These are phyloP conservation scores for Mycena olivaceomarginata DNA, from an alignment of 768 basidiomycete genomes.

Conservation along the genomic window DNA sequence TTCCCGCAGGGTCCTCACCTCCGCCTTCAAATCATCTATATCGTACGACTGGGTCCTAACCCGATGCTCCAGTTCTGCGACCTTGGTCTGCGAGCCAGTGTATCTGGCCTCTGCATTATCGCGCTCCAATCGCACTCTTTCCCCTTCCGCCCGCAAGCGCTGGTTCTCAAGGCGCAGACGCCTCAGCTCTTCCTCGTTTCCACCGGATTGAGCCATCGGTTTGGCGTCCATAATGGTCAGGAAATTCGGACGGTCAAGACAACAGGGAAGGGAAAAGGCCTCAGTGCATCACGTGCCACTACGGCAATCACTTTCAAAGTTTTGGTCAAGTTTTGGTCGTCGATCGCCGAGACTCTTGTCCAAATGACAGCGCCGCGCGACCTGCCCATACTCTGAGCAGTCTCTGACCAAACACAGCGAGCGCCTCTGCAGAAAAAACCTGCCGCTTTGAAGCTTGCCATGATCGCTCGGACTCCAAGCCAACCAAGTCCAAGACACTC, in stretches of 20 bases:
- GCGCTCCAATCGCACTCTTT: slow-evolving; percentile 14
- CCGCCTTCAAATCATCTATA: slow-evolving; percentile 13
- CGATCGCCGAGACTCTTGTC: no score
- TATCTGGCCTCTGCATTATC: slow-evolving; percentile 20
- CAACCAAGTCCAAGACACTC: no score
- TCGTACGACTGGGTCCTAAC: not conserved
- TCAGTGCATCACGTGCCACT: no score
- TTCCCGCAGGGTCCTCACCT: not conserved
- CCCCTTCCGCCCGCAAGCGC: slow-evolving; percentile 15
- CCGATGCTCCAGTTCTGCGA: slow-evolving; percentile 17
- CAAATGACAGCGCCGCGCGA: no score
- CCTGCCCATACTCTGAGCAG: no score
- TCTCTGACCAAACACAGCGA: no score
- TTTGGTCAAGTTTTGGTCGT: no score
- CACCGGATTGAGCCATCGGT: not conserved
- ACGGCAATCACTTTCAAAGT: no score
- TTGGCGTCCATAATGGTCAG: not conserved
- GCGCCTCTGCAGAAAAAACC: no score
- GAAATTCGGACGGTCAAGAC: not conserved
- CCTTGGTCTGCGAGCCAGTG: not conserved
- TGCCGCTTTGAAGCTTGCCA: no score
- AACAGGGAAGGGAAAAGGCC: no score
- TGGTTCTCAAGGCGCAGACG: slow-evolving; percentile 1
- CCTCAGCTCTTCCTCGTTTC: slow-evolving; percentile 5
- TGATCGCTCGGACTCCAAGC: no score